Conservation (phyloP, 192 early-diverging fungal genomes). For the Fimicolochytrium jonesii region DNA sequence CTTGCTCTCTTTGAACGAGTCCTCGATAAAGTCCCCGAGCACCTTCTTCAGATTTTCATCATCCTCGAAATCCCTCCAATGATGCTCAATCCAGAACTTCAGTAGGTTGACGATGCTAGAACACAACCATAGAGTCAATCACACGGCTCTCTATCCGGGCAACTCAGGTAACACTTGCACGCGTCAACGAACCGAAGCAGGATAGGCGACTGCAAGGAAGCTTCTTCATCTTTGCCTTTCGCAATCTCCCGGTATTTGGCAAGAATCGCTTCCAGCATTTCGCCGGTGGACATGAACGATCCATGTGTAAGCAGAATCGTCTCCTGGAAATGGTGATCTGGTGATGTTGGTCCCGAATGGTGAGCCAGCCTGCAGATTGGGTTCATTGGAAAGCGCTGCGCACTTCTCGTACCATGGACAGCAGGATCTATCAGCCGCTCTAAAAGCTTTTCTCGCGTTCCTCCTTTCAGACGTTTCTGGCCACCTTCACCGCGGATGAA, state of each 20-base stretch:
- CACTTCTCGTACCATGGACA: slow-evolving; percentile 33
- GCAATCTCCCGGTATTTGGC: slow-evolving; percentile 27
- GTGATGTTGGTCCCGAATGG: too few relatives aligned
- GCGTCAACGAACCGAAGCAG: slow-evolving; percentile 32
- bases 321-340: slow-evolving; percentile 51
- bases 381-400: not conserved
- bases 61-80: slow-evolving; percentile 53
- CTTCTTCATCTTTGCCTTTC: slow-evolving; percentile 8
- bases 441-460: slow-evolving; percentile 37
- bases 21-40: slow-evolving; percentile 31
- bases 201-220: slow-evolving; percentile 28
- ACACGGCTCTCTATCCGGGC: too few relatives aligned
- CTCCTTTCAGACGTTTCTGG: slow-evolving; percentile 41
- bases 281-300: slow-evolving; percentile 35
- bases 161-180: too few relatives aligned
- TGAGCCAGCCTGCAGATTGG: not conserved
- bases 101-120: slow-evolving; percentile 47
- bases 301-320: slow-evolving; percentile 50
- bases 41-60: slow-evolving; percentile 31
- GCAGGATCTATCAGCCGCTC: slow-evolving; percentile 48
- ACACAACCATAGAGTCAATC: too few relatives aligned
- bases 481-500: slow-evolving; percentile 43
- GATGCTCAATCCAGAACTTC: slow-evolving; percentile 53
- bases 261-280: slow-evolving; percentile 40
- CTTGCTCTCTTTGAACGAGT: slow-evolving; percentile 37